phyloP scores from a whole-genome alignment of 129 eudicot genomes.

The Lactuca saligna region DNA sequence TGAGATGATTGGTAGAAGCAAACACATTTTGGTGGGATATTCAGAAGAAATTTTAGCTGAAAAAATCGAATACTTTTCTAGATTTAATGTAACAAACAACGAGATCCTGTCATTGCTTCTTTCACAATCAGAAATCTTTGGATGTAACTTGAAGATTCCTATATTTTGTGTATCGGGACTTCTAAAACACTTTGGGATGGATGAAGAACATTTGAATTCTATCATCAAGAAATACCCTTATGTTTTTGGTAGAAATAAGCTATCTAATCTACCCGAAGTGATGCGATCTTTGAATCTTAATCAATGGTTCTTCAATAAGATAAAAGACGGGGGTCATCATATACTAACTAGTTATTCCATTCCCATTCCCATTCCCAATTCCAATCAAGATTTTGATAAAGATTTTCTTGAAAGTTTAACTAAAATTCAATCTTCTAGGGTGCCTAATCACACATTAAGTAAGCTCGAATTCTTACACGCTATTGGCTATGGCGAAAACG shows the following conservation, averaged over 20 bases:
- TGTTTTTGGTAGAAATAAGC: slow-evolving; percentile 61
- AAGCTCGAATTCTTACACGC: slow-evolving; percentile 63
- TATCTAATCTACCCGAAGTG: slow-evolving; percentile 60
- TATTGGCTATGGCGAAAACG: slow-evolving; percentile 72
- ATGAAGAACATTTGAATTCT: slow-evolving; percentile 20
- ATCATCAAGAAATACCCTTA: slow-evolving; percentile 44
- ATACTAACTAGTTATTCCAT: slow-evolving; percentile 40
- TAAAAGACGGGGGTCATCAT: slow-evolving; percentile 47
- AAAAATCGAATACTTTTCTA: slow-evolving; percentile 55
- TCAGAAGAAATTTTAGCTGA: slow-evolving; percentile 44
- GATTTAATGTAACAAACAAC: slow-evolving; percentile 44
- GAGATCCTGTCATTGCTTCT: slow-evolving; percentile 55
- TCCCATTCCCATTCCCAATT: slow-evolving; percentile 11
- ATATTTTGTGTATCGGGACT: slow-evolving; percentile 50
- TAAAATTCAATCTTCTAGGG: slow-evolving; percentile 37
- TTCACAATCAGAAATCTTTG: slow-evolving; percentile 35
- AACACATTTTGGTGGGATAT: slow-evolving; percentile 45
- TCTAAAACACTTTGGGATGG: slow-evolving; percentile 52
- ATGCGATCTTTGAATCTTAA: slow-evolving; percentile 64
- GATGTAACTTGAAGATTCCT: slow-evolving; percentile 37
- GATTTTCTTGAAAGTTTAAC: slow-evolving; percentile 38
- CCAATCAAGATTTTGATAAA: slow-evolving; percentile 45
- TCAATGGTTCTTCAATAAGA: slow-evolving; percentile 60
- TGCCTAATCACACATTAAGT: slow-evolving; percentile 27
- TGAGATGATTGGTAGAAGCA: slow-evolving; percentile 50